A percentile compares a stretch with the other conserved stretches of the same genome.
Evolutionary conservation across 345 rosid genomes (phyloP).

Genomic region (Passiflora organensis): DNA sequence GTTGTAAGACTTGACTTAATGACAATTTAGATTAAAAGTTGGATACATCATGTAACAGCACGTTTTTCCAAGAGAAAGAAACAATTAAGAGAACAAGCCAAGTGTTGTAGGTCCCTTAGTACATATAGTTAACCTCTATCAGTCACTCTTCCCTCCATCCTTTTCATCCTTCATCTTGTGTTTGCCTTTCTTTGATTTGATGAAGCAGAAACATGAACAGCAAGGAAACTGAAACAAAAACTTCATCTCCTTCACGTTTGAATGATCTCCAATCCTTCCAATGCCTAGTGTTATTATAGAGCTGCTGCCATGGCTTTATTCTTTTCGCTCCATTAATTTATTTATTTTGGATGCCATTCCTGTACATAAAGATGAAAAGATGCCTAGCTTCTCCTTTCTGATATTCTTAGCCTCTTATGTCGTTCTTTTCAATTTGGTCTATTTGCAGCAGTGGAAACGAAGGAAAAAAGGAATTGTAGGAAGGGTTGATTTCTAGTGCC

Average conservation of each 20-base stretch:
- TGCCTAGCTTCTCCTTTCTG: constrained; percentile 25
- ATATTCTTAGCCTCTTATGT: constrained; percentile 12
- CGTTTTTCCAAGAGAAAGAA: constrained; percentile 13
- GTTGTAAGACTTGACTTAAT: neutral
- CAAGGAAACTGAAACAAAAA: constrained; percentile 38
- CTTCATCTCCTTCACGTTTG: constrained; percentile 31
- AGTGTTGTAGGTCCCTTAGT: neutral
- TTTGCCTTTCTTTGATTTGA: constrained; percentile 39
- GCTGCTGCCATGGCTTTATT: constrained; percentile 8
- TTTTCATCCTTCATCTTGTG: constrained; percentile 19
- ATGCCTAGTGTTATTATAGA: constrained; percentile 16
- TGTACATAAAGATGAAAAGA: constrained; percentile 24
- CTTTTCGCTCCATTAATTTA: constrained; percentile 1
- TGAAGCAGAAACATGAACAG: constrained; percentile 46
- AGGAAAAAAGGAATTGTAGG: too few relatives aligned
- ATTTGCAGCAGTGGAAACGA: neutral
- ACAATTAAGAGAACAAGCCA: constrained; percentile 6
- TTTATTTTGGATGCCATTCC: constrained; percentile 30
- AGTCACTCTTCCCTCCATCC: constrained; percentile 20
- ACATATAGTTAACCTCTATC: constrained; percentile 2
- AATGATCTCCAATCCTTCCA: constrained; percentile 14
- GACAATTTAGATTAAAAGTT: constrained; percentile 16
- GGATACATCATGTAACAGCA: constrained; percentile 8
- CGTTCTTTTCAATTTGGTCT: constrained; percentile 9
- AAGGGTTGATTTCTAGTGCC: neutral